A percentile compares a stretch with the other conserved stretches of the same genome.
These are phyloP conservation scores for Chenopodium formosanum DNA, from an alignment of 148 eudicot species.

Conservation along the genomic window DNA sequence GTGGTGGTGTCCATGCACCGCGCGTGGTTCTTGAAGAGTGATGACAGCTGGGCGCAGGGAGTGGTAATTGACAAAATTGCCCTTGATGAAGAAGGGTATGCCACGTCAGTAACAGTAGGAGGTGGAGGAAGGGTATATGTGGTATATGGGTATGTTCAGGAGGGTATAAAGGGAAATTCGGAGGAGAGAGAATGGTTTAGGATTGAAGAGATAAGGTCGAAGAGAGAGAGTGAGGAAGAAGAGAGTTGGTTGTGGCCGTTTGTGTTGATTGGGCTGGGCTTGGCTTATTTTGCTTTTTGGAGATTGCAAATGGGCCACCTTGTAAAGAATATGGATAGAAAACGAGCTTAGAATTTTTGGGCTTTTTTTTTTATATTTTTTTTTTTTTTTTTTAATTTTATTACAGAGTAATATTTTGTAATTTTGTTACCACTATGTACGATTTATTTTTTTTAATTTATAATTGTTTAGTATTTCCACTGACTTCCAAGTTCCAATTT, in stretches of 20 bases:
- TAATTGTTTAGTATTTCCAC: no score
- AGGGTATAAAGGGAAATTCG: constrained; percentile 57
- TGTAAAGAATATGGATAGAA: constrained; percentile 58
- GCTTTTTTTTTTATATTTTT: neutral
- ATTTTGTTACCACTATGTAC: neutral
- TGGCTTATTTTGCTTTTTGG: constrained; percentile 74
- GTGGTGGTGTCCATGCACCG: constrained; percentile 50
- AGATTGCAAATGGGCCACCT: constrained; percentile 78
- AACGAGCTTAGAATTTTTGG: constrained; percentile 25
- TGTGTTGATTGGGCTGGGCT: constrained; percentile 70
- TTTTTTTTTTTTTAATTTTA: neutral
- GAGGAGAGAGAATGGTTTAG: constrained; percentile 59
- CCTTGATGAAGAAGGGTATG: constrained; percentile 58
- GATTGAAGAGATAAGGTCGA: constrained; percentile 56
- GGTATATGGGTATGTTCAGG: constrained; percentile 71
- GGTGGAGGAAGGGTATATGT: constrained; percentile 71
- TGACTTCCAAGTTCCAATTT: no score
- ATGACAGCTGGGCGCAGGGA: constrained; percentile 61
- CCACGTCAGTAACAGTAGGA: constrained; percentile 58
- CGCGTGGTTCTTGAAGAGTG: constrained; percentile 64
- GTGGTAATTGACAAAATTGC: constrained; percentile 74
- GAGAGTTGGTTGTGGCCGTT: constrained; percentile 65
- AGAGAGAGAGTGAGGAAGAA: constrained; percentile 43
- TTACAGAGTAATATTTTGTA: no score
- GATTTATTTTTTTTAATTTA: neutral